These are phyloP conservation scores for Lactifluus volemus DNA, from an alignment of 768 basidiomycete species.

Conservation along the genomic window DNA sequence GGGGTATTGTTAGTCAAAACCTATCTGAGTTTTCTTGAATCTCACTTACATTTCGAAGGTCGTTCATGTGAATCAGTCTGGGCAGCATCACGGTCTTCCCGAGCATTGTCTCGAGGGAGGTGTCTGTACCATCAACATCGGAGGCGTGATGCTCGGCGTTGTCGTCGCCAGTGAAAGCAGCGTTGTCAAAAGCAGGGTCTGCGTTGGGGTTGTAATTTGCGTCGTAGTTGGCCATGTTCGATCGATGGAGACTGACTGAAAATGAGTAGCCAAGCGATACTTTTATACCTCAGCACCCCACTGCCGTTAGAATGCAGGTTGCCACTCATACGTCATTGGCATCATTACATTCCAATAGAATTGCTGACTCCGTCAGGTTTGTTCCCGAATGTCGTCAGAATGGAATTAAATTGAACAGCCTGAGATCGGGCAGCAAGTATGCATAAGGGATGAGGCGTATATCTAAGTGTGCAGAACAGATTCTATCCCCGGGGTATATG, in stretches of 20 bases:
- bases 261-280: background rate
- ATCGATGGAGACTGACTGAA: background rate
- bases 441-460: background rate
- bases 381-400: background rate
- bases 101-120: background rate
- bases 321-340: background rate
- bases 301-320: background rate
- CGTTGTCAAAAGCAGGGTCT: constrained; percentile 4
- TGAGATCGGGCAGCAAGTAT: background rate
- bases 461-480: background rate
- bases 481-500: constrained; percentile 14
- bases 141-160: background rate
- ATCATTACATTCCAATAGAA: background rate
- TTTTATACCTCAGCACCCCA: background rate
- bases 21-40: background rate
- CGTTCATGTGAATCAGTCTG: background rate
- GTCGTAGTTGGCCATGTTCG: constrained; percentile 6
- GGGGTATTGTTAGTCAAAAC: background rate
- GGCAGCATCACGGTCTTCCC: constrained; percentile 5
- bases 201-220: constrained; percentile 7
- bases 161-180: background rate
- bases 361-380: background rate
- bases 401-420: background rate
- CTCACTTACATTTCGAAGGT: constrained; percentile 1
- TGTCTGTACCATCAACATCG: background rate